These are phyloP conservation scores for Collybiopsis confluens DNA, from an alignment of 768 basidiomycete species.

Conservation along the genomic window DNA sequence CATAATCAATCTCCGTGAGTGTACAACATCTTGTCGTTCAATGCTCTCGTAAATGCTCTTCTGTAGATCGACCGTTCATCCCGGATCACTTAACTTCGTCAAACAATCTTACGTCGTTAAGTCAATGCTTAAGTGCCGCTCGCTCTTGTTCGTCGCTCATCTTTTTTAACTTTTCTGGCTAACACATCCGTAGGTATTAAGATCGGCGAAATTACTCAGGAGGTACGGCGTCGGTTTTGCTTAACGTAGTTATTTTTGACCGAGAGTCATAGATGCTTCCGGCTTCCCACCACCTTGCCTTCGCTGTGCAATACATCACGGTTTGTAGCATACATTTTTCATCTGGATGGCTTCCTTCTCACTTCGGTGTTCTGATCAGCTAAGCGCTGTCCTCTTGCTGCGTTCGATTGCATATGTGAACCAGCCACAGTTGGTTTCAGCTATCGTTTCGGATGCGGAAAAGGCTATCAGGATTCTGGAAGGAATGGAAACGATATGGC, in stretches of 20 bases:
- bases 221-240: constrained; percentile 7
- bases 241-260: not conserved
- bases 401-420: constrained; percentile 15
- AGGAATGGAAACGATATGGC: constrained; percentile 14
- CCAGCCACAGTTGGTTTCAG: constrained; percentile 11
- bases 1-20: constrained; percentile 17
- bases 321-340: not conserved
- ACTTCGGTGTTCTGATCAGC: not conserved
- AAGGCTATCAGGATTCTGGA: constrained; percentile 14
- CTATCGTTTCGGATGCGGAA: constrained; percentile 14
- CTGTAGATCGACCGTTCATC: constrained; percentile 17
- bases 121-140: constrained; percentile 14
- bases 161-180: not conserved
- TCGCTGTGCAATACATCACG: constrained; percentile 17
- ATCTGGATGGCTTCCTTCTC: not conserved
- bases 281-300: constrained; percentile 16
- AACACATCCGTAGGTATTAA: constrained; percentile 9
- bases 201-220: constrained; percentile 15
- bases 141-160: constrained; percentile 11
- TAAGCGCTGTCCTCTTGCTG: constrained; percentile 15
- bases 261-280: constrained; percentile 12
- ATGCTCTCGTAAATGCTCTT: not conserved
- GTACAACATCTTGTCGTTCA: not conserved
- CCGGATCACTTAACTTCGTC: constrained; percentile 12
- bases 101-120: constrained; percentile 11